phyloP scores from a whole-genome alignment of 1,284 basidiomycete species.

The Moesziomyces parantarcticus region DNA sequence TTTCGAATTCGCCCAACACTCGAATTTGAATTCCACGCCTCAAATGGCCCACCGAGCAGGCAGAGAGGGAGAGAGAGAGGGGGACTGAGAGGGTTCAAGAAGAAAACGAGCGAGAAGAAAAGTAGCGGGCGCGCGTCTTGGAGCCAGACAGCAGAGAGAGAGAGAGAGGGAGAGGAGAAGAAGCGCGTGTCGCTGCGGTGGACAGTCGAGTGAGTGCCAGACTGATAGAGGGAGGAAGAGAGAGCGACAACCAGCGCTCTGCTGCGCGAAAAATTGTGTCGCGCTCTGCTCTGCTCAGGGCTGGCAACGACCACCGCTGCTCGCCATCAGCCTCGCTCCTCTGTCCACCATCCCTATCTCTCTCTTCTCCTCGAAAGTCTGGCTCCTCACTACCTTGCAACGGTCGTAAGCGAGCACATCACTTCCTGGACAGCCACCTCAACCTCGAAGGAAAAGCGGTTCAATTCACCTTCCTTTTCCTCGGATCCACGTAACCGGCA shows the following conservation, averaged over 20 bases:
- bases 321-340: constrained; percentile 21
- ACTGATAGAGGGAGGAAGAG: too few species aligned
- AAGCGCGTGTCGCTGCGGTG: background rate
- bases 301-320: background rate
- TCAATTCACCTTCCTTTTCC: constrained; percentile 42
- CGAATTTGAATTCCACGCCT: background rate
- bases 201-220: too few species aligned
- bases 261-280: constrained; percentile 41
- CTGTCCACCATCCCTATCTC: constrained; percentile 18
- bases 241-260: too few species aligned
- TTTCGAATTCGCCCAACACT: background rate
- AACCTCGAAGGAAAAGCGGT: constrained; percentile 43
- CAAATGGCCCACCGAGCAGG: too few species aligned
- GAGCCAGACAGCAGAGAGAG: background rate
- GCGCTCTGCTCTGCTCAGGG: background rate
- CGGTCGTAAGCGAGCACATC: constrained; percentile 17
- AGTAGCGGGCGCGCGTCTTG: background rate
- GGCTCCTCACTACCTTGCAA: constrained; percentile 11
- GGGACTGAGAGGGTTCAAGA: background rate
- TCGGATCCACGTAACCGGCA: constrained; percentile 4
- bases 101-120: background rate
- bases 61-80: background rate
- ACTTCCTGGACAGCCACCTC: constrained; percentile 31
- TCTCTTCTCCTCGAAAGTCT: constrained; percentile 34
- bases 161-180: background rate